phyloP scores from a whole-genome alignment of 305 asterid genomes.

The Solanum aculeatissimum region DNA sequence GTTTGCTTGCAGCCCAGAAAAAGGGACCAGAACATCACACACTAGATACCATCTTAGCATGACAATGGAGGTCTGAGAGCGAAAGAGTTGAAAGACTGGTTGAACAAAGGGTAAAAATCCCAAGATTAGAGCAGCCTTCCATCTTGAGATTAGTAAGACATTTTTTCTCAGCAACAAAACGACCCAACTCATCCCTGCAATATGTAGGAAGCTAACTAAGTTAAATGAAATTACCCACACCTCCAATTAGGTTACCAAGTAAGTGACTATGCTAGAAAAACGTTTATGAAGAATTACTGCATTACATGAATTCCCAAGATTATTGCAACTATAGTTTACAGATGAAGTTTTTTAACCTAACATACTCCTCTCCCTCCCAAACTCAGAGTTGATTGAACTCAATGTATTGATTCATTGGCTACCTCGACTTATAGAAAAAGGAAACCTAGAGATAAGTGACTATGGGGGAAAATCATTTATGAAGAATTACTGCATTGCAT shows the following conservation, averaged over 20 bases:
- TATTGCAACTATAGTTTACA: neutral
- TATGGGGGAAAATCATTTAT: neutral
- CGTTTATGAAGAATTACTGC: neutral
- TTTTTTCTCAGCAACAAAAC: slow-evolving; percentile 68
- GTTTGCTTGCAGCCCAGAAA: neutral
- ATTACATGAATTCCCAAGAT: neutral
- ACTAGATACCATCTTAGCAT: slow-evolving; percentile 63
- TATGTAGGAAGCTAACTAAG: neutral
- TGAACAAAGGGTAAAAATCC: slow-evolving; percentile 56
- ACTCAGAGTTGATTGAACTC: neutral
- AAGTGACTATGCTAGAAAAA: neutral
- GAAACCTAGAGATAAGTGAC: neutral
- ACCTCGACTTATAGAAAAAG: neutral
- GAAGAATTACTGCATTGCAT: neutral
- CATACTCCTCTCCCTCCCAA: neutral
- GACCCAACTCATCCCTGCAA: slow-evolving; percentile 85
- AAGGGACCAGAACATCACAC: neutral
- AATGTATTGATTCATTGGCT: neutral
- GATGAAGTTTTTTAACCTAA: neutral
- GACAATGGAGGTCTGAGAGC: slow-evolving; percentile 82
- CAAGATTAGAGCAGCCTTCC: slow-evolving; percentile 88
- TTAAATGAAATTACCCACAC: neutral
- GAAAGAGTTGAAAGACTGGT: slow-evolving; percentile 60
- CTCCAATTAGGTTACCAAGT: neutral
- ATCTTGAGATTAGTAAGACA: slow-evolving; percentile 72